phyloP scores from a whole-genome alignment of 2,329 filamentous ascomycete species.

The Pestalotiopsis sp. region DNA sequence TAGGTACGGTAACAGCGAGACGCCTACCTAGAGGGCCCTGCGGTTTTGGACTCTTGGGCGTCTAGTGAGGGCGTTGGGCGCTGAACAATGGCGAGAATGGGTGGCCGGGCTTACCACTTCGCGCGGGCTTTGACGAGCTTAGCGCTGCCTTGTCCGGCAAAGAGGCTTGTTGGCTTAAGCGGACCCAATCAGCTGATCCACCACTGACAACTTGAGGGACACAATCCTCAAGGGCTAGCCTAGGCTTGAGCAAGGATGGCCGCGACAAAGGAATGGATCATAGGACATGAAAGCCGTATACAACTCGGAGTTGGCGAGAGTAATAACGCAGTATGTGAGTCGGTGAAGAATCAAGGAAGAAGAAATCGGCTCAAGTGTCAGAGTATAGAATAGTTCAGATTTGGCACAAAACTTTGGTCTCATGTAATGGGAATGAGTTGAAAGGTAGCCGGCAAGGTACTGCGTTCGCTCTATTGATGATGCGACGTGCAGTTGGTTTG shows the following conservation, averaged over 20 bases:
- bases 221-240: neutral
- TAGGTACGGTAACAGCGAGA: neutral
- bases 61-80: neutral
- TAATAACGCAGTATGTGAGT: neutral
- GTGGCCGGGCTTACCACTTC: neutral
- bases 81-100: neutral
- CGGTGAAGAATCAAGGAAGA: neutral
- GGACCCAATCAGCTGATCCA: constrained; percentile 28
- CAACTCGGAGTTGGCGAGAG: neutral
- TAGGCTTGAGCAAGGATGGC: neutral
- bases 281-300: neutral
- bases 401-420: neutral
- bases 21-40: neutral
- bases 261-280: neutral
- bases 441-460: neutral
- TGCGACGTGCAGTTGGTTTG: neutral
- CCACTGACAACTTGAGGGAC: constrained; percentile 12
- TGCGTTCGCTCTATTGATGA: neutral
- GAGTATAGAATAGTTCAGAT: neutral
- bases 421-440: neutral
- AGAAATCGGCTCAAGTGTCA: neutral
- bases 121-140: constrained; percentile 19
- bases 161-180: constrained; percentile 17
- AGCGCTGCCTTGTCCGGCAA: constrained; percentile 22
- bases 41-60: neutral